Conservation (phyloP, 306 rosid genomes). For the Cicer yamashitae region DNA sequence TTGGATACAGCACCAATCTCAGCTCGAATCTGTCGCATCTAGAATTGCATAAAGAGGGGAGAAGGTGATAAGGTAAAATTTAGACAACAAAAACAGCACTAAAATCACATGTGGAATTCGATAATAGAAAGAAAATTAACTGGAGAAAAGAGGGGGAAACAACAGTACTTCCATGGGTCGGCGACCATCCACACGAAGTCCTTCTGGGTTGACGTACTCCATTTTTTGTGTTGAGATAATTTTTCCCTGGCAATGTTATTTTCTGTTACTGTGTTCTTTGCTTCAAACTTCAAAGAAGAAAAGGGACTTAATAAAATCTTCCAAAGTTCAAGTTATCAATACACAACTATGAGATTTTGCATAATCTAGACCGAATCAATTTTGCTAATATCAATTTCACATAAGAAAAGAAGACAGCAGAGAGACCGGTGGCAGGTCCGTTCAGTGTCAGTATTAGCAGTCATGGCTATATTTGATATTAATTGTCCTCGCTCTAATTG, state of each 20-base stretch:
- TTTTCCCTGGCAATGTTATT: constrained; percentile 1
- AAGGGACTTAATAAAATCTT: background rate
- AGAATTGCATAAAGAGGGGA: constrained; percentile 5
- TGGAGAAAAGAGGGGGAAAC: background rate
- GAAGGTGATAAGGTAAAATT: background rate
- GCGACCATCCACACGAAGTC: constrained; percentile 92
- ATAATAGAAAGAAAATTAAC: constrained; percentile 10
- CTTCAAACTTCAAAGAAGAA: background rate
- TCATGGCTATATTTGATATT: too few species aligned
- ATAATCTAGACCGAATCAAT: too few species aligned
- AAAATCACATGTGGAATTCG: background rate
- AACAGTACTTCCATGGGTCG: constrained; percentile 62
- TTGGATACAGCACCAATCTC: constrained; percentile 85
- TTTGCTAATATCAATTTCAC: too few species aligned
- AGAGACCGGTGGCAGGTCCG: too few species aligned
- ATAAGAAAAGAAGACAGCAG: too few species aligned
- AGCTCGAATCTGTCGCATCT: constrained; percentile 95
- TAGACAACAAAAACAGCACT: background rate
- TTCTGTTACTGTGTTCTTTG: background rate
- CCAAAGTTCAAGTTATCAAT: background rate
- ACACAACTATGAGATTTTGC: background rate
- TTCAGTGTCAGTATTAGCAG: too few species aligned
- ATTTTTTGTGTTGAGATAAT: constrained; percentile 40
- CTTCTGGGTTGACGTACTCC: constrained; percentile 94
- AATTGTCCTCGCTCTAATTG: too few species aligned